phyloP scores from a whole-genome alignment of 169 alveolate genomes.

The Theileria parva region DNA sequence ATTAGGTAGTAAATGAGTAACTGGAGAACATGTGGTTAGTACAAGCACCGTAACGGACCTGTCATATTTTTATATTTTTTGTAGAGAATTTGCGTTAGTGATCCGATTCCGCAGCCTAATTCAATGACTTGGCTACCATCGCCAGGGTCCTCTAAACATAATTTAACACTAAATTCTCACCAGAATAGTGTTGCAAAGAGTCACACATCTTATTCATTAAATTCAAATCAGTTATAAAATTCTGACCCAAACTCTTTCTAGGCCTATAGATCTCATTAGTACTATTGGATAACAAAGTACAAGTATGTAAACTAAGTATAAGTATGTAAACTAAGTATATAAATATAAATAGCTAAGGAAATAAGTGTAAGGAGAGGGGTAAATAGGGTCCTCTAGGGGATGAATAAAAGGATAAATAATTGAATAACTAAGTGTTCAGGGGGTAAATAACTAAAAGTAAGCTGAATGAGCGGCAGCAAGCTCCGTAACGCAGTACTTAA shows the following conservation, averaged over 20 bases:
- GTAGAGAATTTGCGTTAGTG: conserved; percentile 73
- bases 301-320: too few relatives aligned
- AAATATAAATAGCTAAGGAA: too few relatives aligned
- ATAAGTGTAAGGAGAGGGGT: too few relatives aligned
- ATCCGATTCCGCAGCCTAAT: conserved; percentile 84
- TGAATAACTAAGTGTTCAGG: too few relatives aligned
- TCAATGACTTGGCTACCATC: conserved; percentile 74
- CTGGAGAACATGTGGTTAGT: not conserved
- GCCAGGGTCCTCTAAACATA: conserved; percentile 1
- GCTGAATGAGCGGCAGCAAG: not conserved
- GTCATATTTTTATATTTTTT: conserved; percentile 75
- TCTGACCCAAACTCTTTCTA: conserved; percentile 82
- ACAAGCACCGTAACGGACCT: conserved; percentile 32
- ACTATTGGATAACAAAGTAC: too few relatives aligned
- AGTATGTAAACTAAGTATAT: too few relatives aligned
- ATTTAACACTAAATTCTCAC: not conserved
- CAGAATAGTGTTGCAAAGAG: conserved; percentile 9
- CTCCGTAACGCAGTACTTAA: conserved; percentile 20
- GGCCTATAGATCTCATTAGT: conserved; percentile 65
- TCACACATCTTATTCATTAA: conserved; percentile 60
- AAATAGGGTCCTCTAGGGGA: too few relatives aligned
- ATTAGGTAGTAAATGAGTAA: too few relatives aligned
- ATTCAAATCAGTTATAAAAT: conserved; percentile 78
- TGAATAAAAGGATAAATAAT: too few relatives aligned
- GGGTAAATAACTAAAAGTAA: not conserved